A percentile compares a stretch with the other conserved stretches of the same genome.
phyloP scores from a whole-genome alignment of 2,329 filamentous ascomycete genomes.

The Thermothelomyces thermophilus region DNA sequence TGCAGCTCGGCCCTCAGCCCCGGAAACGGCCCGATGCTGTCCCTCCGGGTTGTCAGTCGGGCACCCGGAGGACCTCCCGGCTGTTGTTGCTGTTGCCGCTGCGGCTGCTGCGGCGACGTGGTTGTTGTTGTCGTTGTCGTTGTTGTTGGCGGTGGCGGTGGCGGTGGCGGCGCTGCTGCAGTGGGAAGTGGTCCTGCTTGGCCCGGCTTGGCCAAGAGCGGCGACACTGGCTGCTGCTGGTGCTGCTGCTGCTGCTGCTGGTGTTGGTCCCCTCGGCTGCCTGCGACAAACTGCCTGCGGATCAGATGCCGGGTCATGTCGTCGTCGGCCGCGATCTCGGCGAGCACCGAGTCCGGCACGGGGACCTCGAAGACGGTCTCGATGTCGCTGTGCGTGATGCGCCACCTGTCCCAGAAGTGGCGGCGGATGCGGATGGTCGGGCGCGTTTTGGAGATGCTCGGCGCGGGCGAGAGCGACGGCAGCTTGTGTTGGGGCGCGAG shows the following conservation, averaged over 20 bases:
- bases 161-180: too few relatives aligned
- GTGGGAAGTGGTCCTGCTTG: neutral
- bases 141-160: too few relatives aligned
- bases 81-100: slow-evolving; percentile 7
- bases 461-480: slow-evolving; percentile 4
- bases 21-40: slow-evolving; percentile 50
- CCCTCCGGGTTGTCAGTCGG: slow-evolving; percentile 27
- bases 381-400: slow-evolving; percentile 65
- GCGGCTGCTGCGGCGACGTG: slow-evolving; percentile 11
- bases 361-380: slow-evolving; percentile 66
- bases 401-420: slow-evolving; percentile 61
- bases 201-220: neutral
- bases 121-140: too few relatives aligned
- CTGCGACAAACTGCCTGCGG: slow-evolving; percentile 43
- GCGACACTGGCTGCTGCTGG: slow-evolving; percentile 8
- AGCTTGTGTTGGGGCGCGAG: slow-evolving; percentile 50
- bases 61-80: neutral
- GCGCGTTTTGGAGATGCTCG: slow-evolving; percentile 3
- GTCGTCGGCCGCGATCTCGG: slow-evolving; percentile 54
- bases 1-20: slow-evolving; percentile 45
- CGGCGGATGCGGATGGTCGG: slow-evolving; percentile 7
- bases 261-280: neutral
- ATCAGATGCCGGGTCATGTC: slow-evolving; percentile 53
- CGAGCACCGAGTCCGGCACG: slow-evolving; percentile 54
- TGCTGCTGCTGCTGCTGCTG: slow-evolving; percentile 12